Conservation (phyloP, 768 basidiomycete genomes). For the Psilocybe azurescens region DNA sequence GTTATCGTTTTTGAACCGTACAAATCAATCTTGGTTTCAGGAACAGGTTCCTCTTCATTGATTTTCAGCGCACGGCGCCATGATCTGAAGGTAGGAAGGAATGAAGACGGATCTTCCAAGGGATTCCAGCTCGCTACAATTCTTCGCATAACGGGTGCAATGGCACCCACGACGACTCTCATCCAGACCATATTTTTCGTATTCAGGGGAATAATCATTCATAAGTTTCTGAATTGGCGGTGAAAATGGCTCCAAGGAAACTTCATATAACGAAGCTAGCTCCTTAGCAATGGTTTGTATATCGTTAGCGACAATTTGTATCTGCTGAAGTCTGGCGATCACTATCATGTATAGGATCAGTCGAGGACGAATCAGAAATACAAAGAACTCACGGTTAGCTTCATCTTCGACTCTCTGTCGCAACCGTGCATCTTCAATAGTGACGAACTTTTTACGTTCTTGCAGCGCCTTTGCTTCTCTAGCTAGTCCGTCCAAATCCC, state of each 20-base stretch:
- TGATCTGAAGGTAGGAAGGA: constrained; percentile 66
- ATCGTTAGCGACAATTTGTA: constrained; percentile 77
- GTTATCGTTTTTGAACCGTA: constrained; percentile 54
- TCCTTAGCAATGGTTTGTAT: constrained; percentile 72
- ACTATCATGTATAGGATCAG: constrained; percentile 46
- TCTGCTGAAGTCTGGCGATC: constrained; percentile 75
- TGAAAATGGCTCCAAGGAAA: constrained; percentile 75
- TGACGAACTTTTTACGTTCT: constrained; percentile 77
- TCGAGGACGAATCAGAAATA: background rate
- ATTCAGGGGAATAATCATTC: constrained; percentile 72
- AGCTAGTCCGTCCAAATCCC: constrained; percentile 86
- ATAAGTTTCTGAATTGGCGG: constrained; percentile 76
- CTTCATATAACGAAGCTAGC: constrained; percentile 67
- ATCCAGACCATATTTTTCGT: constrained; percentile 79
- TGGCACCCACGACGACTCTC: constrained; percentile 93
- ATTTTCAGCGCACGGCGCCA: constrained; percentile 77
- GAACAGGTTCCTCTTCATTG: constrained; percentile 41
- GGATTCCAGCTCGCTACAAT: constrained; percentile 85
- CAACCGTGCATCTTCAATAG: constrained; percentile 72
- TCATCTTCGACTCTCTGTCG: constrained; percentile 75
- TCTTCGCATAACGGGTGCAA: constrained; percentile 80
- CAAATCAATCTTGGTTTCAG: constrained; percentile 54
- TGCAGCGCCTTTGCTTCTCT: constrained; percentile 86
- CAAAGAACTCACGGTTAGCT: constrained; percentile 64
- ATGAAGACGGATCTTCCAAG: constrained; percentile 70